Percentiles rank a stretch among this genome's conserved stretches.
Conservation (phyloP, 352 stramenopile species). For the Pythium grandisporangium region DNA sequence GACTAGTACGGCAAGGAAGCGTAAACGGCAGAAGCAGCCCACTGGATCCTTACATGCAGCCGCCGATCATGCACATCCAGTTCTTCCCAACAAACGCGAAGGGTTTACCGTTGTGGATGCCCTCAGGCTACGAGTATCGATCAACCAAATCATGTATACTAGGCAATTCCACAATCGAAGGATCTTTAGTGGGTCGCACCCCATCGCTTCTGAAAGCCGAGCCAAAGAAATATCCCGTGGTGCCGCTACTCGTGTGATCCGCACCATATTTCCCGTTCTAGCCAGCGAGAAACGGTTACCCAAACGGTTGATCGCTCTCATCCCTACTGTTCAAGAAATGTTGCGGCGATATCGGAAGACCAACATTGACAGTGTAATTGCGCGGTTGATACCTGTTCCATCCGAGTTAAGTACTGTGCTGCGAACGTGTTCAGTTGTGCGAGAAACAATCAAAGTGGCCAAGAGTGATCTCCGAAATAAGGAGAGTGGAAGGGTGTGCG, state of each 20-base stretch:
- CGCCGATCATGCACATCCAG: no score
- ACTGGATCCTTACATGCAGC: no score
- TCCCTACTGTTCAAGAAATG: constrained; percentile 46
- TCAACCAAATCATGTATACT: constrained; percentile 61
- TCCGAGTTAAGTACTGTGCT: constrained; percentile 35
- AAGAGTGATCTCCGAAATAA: no score
- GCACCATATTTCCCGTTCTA: constrained; percentile 27
- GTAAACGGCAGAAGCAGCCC: background rate
- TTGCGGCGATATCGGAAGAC: constrained; percentile 28
- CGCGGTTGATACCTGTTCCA: constrained; percentile 22
- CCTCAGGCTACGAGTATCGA: constrained; percentile 16
- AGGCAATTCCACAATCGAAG: constrained; percentile 22
- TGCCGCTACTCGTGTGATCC: constrained; percentile 31
- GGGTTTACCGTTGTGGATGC: no score
- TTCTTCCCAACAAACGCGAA: no score
- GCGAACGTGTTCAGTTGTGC: no score
- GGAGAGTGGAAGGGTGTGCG: no score
- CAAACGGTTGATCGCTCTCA: constrained; percentile 46
- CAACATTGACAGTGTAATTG: constrained; percentile 20
- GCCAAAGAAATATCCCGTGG: constrained; percentile 23
- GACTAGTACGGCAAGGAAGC: background rate
- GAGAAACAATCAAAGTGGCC: no score
- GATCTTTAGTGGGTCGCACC: constrained; percentile 24
- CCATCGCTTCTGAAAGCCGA: constrained; percentile 17
- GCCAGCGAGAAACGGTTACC: constrained; percentile 28